A percentile compares a stretch with the other conserved stretches of the same genome.
Evolutionary conservation across 768 basidiomycete species (phyloP).

Genomic region (Psilocybe azurescens): DNA sequence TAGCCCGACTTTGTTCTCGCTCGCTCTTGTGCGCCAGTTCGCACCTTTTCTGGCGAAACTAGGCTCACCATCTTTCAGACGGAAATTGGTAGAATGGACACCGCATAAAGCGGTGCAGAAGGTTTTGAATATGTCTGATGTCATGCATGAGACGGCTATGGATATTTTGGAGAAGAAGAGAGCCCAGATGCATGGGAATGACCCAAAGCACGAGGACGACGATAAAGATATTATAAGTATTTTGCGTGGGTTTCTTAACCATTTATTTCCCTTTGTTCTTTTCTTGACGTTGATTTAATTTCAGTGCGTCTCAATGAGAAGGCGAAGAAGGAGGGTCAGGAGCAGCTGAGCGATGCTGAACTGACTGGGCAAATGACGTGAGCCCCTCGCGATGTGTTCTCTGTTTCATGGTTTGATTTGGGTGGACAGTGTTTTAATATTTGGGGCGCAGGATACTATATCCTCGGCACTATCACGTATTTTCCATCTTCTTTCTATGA

Average conservation of each 20-base stretch:
- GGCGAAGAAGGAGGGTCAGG: slow-evolving; percentile 28
- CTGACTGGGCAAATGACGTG: slow-evolving; percentile 57
- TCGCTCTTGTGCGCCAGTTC: slow-evolving; percentile 51
- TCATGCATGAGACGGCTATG: slow-evolving; percentile 1
- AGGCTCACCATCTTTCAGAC: slow-evolving; percentile 46
- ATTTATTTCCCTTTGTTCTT: neutral
- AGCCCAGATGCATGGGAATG: slow-evolving; percentile 25
- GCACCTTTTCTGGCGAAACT: slow-evolving; percentile 48
- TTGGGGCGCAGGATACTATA: slow-evolving; percentile 57
- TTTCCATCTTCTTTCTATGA: slow-evolving; percentile 40
- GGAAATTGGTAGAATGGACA: slow-evolving; percentile 32
- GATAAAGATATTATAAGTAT: slow-evolving; percentile 57
- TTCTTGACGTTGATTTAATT: slow-evolving; percentile 3
- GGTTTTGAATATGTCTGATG: slow-evolving; percentile 5
- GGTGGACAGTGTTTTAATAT: slow-evolving; percentile 45
- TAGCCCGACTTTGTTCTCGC: slow-evolving; percentile 51
- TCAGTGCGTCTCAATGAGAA: slow-evolving; percentile 39
- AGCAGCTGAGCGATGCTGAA: slow-evolving; percentile 47
- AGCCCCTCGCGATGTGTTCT: slow-evolving; percentile 17
- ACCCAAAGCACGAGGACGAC: slow-evolving; percentile 16
- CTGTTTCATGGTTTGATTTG: neutral
- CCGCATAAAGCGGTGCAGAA: slow-evolving; percentile 7
- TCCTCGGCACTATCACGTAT: slow-evolving; percentile 49
- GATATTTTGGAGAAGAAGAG: slow-evolving; percentile 46
- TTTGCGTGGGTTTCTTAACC: slow-evolving; percentile 40